Conservation (phyloP, 176 grass and related monocot species). For the Aegilops bicornis region DNA sequence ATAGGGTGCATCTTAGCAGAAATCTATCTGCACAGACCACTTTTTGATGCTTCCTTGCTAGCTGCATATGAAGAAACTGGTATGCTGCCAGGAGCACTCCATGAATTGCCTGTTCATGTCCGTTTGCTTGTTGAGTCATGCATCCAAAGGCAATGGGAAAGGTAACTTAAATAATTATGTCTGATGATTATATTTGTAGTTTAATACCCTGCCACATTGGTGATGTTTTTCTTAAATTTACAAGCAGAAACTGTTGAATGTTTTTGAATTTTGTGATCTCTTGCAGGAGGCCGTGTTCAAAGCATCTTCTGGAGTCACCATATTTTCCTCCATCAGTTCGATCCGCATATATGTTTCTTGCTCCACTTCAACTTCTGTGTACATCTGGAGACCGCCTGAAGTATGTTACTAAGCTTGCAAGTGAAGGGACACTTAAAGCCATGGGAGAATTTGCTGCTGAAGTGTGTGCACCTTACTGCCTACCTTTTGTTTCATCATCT, state of each 20-base stretch:
- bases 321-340: conserved; percentile 83
- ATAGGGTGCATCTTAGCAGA: conserved; percentile 86
- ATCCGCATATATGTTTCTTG: conserved; percentile 87
- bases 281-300: conserved; percentile 84
- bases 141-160: conserved; percentile 79
- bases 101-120: conserved; percentile 80
- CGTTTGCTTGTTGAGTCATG: conserved; percentile 81
- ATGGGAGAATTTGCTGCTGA: conserved; percentile 86
- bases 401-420: conserved; percentile 81
- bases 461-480: conserved; percentile 82
- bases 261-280: conserved; percentile 22
- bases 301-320: conserved; percentile 72
- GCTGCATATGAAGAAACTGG: conserved; percentile 87
- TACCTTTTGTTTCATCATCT: conserved; percentile 64
- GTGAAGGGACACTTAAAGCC: conserved; percentile 69
- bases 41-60: conserved; percentile 74
- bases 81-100: conserved; percentile 56
- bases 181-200: conserved; percentile 21
- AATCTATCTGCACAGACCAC: conserved; percentile 77
- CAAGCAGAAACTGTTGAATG: conserved; percentile 12
- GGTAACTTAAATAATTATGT: conserved; percentile 44
- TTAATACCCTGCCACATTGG: not conserved
- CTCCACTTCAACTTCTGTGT: conserved; percentile 79
- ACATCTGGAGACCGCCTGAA: conserved; percentile 61
- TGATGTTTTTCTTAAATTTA: conserved; percentile 21